A percentile compares a stretch with the other conserved stretches of the same genome.
Conservation (phyloP, 306 rosid species). For the Cucurbita maxima region DNA sequence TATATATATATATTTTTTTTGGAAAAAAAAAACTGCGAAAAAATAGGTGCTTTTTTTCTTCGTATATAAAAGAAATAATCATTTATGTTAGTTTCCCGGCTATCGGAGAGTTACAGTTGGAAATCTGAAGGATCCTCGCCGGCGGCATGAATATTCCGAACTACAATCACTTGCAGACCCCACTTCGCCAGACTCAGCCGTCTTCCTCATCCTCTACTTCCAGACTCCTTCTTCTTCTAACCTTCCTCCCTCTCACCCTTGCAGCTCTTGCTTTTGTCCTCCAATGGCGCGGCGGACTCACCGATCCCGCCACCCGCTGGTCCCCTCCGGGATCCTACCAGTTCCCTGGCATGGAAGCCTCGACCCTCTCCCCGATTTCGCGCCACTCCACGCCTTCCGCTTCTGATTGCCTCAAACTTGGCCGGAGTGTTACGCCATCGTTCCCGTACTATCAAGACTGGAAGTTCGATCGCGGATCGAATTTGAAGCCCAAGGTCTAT, state of each 20-base stretch:
- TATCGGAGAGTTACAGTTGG: neutral
- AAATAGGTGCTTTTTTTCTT: no score
- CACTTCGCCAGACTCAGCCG: slow-evolving; percentile 38
- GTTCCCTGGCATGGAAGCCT: slow-evolving; percentile 88
- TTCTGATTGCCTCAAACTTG: slow-evolving; percentile 55
- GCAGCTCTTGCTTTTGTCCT: slow-evolving; percentile 80
- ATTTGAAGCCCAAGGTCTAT: slow-evolving; percentile 73
- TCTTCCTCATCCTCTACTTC: slow-evolving; percentile 37
- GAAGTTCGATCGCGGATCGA: slow-evolving; percentile 54
- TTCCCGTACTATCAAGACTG: slow-evolving; percentile 64
- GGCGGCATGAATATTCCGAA: slow-evolving; percentile 23
- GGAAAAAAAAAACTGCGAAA: no score
- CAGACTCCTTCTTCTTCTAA: slow-evolving; percentile 67
- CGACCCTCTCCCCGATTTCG: slow-evolving; percentile 49
- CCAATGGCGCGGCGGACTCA: slow-evolving; percentile 96
- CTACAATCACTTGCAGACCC: slow-evolving; percentile 40
- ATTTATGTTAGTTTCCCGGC: neutral
- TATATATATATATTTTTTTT: no score
- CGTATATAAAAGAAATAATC: neutral
- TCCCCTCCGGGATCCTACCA: slow-evolving; percentile 62
- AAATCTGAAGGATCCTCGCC: slow-evolving; percentile 3
- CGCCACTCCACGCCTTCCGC: slow-evolving; percentile 15
- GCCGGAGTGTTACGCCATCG: slow-evolving; percentile 51
- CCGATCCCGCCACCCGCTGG: slow-evolving; percentile 65
- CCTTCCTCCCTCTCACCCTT: slow-evolving; percentile 73